phyloP scores from a whole-genome alignment of 495 filamentous ascomycete species.

The Beverwykella pulmonaria region DNA sequence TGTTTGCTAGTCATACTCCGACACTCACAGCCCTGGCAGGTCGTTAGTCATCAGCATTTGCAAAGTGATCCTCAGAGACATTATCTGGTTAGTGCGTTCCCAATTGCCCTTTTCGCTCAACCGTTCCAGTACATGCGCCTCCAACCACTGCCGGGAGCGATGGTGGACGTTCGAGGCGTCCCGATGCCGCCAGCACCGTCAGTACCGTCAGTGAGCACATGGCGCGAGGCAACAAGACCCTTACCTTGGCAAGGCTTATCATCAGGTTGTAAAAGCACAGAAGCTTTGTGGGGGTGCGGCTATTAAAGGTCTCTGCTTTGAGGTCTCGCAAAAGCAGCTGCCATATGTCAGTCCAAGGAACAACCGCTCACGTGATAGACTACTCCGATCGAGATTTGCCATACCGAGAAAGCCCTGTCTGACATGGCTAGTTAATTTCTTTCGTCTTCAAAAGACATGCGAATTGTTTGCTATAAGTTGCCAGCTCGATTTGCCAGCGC shows the following conservation, averaged over 20 bases:
- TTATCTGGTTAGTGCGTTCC: background rate
- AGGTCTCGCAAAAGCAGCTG: background rate
- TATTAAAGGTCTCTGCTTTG: background rate
- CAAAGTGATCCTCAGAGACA: background rate
- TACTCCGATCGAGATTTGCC: slow-evolving; percentile 1
- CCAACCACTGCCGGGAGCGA: background rate
- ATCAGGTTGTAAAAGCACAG: background rate
- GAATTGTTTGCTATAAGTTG: slow-evolving; percentile 6
- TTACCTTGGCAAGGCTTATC: slow-evolving; percentile 6
- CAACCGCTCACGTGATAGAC: slow-evolving; percentile 5
- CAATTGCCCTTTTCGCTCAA: background rate
- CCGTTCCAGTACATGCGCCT: background rate
- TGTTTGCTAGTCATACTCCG: background rate
- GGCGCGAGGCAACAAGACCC: background rate
- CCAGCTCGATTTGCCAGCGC: slow-evolving; percentile 3
- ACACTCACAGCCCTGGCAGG: background rate
- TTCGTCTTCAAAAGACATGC: background rate
- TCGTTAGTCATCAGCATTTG: slow-evolving; percentile 21
- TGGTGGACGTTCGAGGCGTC: background rate
- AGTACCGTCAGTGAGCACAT: slow-evolving; percentile 5
- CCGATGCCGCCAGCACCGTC: background rate
- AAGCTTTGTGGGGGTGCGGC: background rate
- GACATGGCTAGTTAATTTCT: background rate
- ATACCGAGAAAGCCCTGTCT: background rate
- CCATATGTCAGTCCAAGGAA: slow-evolving; percentile 2